Evolutionary conservation across 768 basidiomycete species (phyloP).

Genomic region (Leccinellum rugosiceps): DNA sequence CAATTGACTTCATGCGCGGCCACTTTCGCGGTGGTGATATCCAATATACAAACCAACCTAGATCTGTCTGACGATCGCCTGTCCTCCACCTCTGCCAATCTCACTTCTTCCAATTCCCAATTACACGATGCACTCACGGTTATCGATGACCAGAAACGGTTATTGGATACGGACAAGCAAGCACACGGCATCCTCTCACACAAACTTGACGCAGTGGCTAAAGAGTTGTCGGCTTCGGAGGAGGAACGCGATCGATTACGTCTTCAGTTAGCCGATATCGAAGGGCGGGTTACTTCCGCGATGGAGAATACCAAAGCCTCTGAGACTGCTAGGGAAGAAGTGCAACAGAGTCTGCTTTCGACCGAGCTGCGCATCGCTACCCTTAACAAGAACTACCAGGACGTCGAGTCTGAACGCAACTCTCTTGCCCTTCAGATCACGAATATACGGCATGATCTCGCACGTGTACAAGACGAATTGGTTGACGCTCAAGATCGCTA

Average conservation of each 20-base stretch:
- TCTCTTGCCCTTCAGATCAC: slow-evolving; percentile 61
- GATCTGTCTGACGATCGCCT: slow-evolving; percentile 19
- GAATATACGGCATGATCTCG: slow-evolving; percentile 61
- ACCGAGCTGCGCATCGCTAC: slow-evolving; percentile 41
- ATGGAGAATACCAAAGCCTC: slow-evolving; percentile 31
- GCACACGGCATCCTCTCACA: slow-evolving; percentile 26
- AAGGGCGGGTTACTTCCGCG: slow-evolving; percentile 31
- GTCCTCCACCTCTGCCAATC: slow-evolving; percentile 8
- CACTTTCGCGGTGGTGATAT: slow-evolving; percentile 40
- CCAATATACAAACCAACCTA: slow-evolving; percentile 33
- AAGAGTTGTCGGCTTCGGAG: slow-evolving; percentile 36
- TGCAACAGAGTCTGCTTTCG: slow-evolving; percentile 27
- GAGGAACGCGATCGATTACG: slow-evolving; percentile 16
- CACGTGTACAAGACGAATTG: slow-evolving; percentile 50
- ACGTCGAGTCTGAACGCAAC: slow-evolving; percentile 62
- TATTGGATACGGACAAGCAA: slow-evolving; percentile 12
- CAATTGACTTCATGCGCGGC: slow-evolving; percentile 33
- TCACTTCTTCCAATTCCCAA: slow-evolving; percentile 17
- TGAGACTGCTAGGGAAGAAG: slow-evolving; percentile 36
- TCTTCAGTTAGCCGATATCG: slow-evolving; percentile 36
- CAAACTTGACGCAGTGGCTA: slow-evolving; percentile 32
- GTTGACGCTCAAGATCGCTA: slow-evolving; percentile 58
- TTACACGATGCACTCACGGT: slow-evolving; percentile 14
- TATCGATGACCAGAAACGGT: slow-evolving; percentile 19
- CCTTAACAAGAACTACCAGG: slow-evolving; percentile 47